Conservation (phyloP, 1,139 yeast genomes). For the Nakaseomyces kungkrabaensis region DNA sequence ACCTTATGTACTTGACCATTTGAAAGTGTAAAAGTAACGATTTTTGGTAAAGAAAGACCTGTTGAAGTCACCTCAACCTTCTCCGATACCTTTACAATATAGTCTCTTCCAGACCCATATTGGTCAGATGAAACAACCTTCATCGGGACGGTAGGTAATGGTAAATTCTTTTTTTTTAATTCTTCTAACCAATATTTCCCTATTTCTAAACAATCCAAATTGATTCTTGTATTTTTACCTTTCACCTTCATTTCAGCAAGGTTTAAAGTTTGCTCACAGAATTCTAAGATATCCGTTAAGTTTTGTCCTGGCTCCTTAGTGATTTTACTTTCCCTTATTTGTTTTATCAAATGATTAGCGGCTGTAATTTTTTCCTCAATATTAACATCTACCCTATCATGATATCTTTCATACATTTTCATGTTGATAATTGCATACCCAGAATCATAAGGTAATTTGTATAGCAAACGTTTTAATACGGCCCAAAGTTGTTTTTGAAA, state of each 20-base stretch:
- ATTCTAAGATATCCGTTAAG: constrained; percentile 33
- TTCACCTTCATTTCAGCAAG: constrained; percentile 43
- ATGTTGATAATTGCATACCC: constrained; percentile 59
- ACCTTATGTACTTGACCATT: constrained; percentile 51
- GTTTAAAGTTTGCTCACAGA: constrained; percentile 42
- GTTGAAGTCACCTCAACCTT: constrained; percentile 54
- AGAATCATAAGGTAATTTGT: constrained; percentile 68
- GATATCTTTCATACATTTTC: constrained; percentile 34
- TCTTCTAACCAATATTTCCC: constrained; percentile 50
- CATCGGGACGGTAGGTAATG: constrained; percentile 55
- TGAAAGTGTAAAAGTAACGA: constrained; percentile 43
- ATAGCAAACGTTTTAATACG: constrained; percentile 43
- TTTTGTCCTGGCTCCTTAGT: constrained; percentile 14
- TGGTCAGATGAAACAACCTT: constrained; percentile 38
- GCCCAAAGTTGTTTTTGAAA: constrained; percentile 50
- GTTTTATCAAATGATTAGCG: not conserved
- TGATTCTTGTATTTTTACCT: constrained; percentile 29
- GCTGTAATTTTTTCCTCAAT: not conserved
- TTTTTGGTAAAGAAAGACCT: constrained; percentile 83
- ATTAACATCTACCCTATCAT: constrained; percentile 1
- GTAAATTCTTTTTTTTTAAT: constrained; percentile 40
- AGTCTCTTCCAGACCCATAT: constrained; percentile 61
- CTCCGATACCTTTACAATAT: constrained; percentile 38
- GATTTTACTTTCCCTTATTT: not conserved
- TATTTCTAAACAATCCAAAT: constrained; percentile 32